Percentiles rank a stretch among this genome's conserved stretches.
phyloP scores from a whole-genome alignment of 1,284 basidiomycete genomes.

The Cryptococcus deneoformans region DNA sequence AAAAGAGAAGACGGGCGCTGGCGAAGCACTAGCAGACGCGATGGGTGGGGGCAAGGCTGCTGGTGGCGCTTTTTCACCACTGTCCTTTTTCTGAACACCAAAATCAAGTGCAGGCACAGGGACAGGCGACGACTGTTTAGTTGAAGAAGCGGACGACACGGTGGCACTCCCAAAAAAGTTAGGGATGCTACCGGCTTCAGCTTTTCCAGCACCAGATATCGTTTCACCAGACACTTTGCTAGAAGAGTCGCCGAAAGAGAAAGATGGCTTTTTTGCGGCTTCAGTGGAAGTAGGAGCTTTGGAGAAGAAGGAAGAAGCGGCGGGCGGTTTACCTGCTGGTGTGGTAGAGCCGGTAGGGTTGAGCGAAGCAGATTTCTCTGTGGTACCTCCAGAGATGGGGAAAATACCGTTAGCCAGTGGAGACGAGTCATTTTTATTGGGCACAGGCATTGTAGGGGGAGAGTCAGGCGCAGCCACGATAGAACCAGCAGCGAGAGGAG shows the following conservation, averaged over 20 bases:
- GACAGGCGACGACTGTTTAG: conserved; percentile 20
- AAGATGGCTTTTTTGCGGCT: conserved; percentile 17
- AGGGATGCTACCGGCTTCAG: conserved; percentile 17
- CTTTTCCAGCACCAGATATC: background rate
- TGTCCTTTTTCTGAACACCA: conserved; percentile 18
- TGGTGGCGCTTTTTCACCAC: conserved; percentile 5
- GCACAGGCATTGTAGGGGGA: conserved; percentile 20
- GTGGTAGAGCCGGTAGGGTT: conserved; percentile 21
- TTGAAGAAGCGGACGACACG: conserved; percentile 7
- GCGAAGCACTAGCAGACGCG: background rate
- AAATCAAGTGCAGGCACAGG: conserved; percentile 29
- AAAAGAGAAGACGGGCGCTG: conserved; percentile 5
- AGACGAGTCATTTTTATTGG: conserved; percentile 2
- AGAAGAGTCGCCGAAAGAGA: conserved; percentile 31
- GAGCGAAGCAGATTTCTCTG: conserved; percentile 2
- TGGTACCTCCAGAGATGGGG: conserved; percentile 17
- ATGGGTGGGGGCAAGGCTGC: conserved; percentile 4
- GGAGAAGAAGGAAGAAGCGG: conserved; percentile 26
- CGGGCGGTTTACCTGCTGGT: conserved; percentile 16
- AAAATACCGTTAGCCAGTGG: conserved; percentile 13
- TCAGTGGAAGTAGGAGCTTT: conserved; percentile 9
- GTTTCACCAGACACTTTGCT: conserved; percentile 6
- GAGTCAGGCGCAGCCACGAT: conserved; percentile 40
- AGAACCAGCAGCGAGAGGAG: conserved; percentile 38
- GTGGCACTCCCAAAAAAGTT: conserved; percentile 35